Evolutionary conservation across 2,329 filamentous ascomycete species (phyloP), one percentile per base, ranked within the genome.

Genomic region (Microcyclospora tardicrescens): DNA sequence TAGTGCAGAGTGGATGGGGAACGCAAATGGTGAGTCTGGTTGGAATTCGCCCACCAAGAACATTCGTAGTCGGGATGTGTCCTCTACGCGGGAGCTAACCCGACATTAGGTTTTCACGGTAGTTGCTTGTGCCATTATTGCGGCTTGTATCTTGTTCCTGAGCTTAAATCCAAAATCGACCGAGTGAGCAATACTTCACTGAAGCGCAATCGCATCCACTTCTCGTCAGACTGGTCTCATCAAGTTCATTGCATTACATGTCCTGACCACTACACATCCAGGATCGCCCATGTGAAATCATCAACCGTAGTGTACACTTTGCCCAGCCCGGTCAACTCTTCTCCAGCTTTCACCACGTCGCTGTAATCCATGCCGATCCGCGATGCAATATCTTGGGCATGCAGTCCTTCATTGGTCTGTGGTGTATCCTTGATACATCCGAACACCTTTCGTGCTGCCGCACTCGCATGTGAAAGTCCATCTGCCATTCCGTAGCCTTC

Each of bases 1-100:
- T 96, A 46, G 91, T 98, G 30, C 91, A 98, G 65, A 82, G 78
- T 24, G 91, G 91, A 1, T 91, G 84, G 81, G 89, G 85, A 62
- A 96, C 91, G 29, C 87, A 96, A 58, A 61, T 79, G 32, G 82
- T 93, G 35, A 48, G 59, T 53, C 12, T 30, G 9, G 28, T 5
- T 8, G 5, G 19, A 24, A 8, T 24, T 24, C 8, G 19, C 19
- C 19, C 19, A 24, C 19, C 19, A 24, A 24, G 19, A 24, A 24
- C 19, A 24, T 24, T n/a, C 5, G 19, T 24, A 24, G 19, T 24
- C 8, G 5, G 19, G 19, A 8, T 8, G 8, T 8, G 5, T 24
- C 19, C 19, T 5, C 19, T 24, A 4, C 8, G 19, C 19, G 8
- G 19, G 8, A 24, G 19, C 19, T 24, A 8, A 24, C 19, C 5